Evolutionary conservation across 257 asterid species (phyloP), one percentile per base, ranked within the genome.

Genomic region (Solanum ossicruentum): DNA sequence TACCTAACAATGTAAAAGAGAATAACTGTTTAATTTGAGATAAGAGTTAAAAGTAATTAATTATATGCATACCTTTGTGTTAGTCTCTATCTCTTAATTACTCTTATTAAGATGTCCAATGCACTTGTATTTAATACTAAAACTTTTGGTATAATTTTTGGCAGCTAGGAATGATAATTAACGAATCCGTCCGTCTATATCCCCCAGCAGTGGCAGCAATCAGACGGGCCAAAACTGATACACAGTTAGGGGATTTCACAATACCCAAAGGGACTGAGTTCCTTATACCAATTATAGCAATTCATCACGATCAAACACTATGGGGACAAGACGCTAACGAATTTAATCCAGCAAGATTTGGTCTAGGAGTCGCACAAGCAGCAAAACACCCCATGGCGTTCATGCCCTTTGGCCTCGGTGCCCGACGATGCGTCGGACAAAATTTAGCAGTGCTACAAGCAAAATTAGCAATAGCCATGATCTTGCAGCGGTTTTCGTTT

Each of bases 171-270:
- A 89, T 89, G 98, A 94, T 94, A 88, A 89, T 94, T 58, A 94
- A 93, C 15, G 98, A 94, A 82, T 93, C 97, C 3, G 88, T 94
- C 0, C 60, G 98, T 45, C 88, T 94, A 2, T 94, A 94, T 81
- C 98, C 98, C 6, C 98, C 98, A 2, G 98, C 95, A 11, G 87
- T 97, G 0, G 90, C 93, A 39, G 94, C 93, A 20, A 97, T 97
- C 2, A 88, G 98, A 32, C 91, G 92, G 89, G 95, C 98, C 12
- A 93, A 93, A 78, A 91, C 87, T 49, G 98, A 93, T 36, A 87
- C 93, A 16, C 84, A 91, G 36, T 85, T 94, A 0, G 98, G 97
- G 0, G 95, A 93, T 78, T 91, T 94, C 21, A 85, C 86, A 57
- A 88, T 94, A 39, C 96, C 96, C 0, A 92, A 91, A 80, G 98